These are phyloP conservation scores for Xylaria curta DNA, from an alignment of 495 filamentous ascomycete genomes.

Conservation along the genomic window DNA sequence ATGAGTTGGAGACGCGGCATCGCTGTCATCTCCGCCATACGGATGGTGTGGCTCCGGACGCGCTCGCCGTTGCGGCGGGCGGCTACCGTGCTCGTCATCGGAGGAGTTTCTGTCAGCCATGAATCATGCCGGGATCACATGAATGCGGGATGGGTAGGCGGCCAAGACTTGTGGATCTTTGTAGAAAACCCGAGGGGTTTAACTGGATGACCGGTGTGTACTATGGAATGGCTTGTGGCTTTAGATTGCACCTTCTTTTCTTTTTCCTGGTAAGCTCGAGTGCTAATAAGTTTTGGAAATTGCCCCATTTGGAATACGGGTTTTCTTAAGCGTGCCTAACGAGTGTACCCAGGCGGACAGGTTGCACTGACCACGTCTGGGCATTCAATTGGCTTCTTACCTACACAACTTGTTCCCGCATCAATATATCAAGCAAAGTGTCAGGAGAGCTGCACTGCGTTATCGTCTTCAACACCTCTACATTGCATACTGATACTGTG, in stretches of 20 bases:
- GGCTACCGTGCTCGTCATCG: conserved; percentile 20
- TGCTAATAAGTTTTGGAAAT: background rate
- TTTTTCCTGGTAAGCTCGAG: background rate
- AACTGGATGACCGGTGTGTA: background rate
- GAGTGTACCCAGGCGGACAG: background rate
- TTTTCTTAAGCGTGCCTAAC: background rate
- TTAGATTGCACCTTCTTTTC: background rate
- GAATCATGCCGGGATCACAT: conserved; percentile 15
- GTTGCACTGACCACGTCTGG: conserved; percentile 4
- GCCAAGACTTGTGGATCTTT: conserved; percentile 13
- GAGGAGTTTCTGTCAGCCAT: conserved; percentile 24
- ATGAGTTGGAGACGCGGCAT: conserved; percentile 31
- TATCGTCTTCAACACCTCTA: too few species aligned
- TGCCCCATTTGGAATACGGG: background rate
- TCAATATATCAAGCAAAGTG: too few species aligned
- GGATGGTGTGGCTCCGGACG: background rate
- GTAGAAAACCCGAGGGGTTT: background rate
- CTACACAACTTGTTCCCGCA: too few species aligned
- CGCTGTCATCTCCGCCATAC: conserved; percentile 9
- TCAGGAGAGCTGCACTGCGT: too few species aligned
- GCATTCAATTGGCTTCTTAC: background rate
- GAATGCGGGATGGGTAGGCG: conserved; percentile 3
- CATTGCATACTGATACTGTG: too few species aligned
- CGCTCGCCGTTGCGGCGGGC: conserved; percentile 12
- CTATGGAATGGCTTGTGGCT: background rate